Conservation (phyloP, 768 basidiomycete species). For the Naganishia randhawae region DNA sequence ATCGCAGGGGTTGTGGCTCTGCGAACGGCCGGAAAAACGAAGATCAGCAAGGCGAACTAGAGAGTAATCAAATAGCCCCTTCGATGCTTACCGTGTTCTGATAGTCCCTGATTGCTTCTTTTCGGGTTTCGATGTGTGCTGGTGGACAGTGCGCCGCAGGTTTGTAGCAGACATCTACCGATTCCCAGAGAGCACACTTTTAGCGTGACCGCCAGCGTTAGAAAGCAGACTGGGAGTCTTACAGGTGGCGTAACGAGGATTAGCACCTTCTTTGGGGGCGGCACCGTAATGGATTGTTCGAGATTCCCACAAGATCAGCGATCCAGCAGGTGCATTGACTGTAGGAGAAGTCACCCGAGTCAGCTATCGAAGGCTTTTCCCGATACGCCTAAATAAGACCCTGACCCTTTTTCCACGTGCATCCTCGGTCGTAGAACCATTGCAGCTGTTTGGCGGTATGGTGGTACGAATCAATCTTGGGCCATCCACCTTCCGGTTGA, state of each 20-base stretch:
- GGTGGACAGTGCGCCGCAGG: conserved; percentile 39
- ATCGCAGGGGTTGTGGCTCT: conserved; percentile 24
- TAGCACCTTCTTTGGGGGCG: conserved; percentile 37
- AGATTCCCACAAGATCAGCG: conserved; percentile 50
- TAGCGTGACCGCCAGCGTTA: background rate
- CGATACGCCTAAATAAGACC: background rate
- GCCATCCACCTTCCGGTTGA: conserved; percentile 27
- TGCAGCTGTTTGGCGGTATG: conserved; percentile 39
- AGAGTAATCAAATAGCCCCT: too few relatives aligned
- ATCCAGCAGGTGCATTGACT: conserved; percentile 46
- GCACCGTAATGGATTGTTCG: conserved; percentile 47
- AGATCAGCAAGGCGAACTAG: background rate
- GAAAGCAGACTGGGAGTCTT: conserved; percentile 24
- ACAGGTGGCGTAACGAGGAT: conserved; percentile 46
- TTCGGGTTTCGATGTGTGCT: conserved; percentile 32
- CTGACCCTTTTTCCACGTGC: conserved; percentile 43
- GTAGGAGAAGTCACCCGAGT: background rate
- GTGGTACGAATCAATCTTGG: conserved; percentile 34
- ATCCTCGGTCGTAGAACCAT: conserved; percentile 51
- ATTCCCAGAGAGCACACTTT: background rate
- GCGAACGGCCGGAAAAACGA: background rate
- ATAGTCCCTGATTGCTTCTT: conserved; percentile 33
- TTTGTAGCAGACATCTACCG: conserved; percentile 48
- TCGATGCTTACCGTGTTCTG: conserved; percentile 35
- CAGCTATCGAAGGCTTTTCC: background rate